phyloP scores from a whole-genome alignment of 2,329 filamentous ascomycete genomes.

The Helminthosporium solani region DNA sequence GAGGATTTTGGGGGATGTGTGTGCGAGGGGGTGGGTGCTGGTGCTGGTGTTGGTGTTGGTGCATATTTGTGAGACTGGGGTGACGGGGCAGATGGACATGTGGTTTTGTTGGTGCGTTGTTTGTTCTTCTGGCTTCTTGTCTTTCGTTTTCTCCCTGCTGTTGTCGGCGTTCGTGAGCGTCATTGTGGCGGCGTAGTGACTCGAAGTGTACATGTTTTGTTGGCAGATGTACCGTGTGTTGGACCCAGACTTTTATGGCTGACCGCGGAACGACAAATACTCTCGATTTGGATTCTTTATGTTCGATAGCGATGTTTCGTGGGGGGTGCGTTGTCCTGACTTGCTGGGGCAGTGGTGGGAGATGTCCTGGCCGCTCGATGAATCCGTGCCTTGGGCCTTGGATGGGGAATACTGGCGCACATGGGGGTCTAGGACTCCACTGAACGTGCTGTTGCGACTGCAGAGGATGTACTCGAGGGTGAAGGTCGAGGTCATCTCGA shows the following conservation, averaged over 20 bases:
- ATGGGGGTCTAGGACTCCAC: neutral
- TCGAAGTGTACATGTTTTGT: constrained; percentile 9
- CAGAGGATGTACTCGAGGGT: neutral
- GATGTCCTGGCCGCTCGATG: neutral
- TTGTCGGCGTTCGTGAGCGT: neutral
- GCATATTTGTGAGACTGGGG: neutral
- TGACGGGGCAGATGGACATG: too few relatives aligned
- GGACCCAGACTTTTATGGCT: neutral
- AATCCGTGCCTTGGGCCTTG: neutral
- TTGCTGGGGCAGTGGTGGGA: neutral
- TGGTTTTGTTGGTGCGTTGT: neutral
- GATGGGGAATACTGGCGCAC: constrained; percentile 1
- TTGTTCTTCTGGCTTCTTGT: neutral
- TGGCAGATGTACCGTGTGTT: neutral
- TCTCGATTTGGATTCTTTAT: neutral
- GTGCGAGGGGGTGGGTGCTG: neutral
- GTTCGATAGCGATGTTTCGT: neutral
- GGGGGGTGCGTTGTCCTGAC: neutral
- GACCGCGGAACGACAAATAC: neutral
- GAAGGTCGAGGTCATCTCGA: neutral
- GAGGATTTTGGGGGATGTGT: neutral
- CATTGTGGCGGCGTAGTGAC: neutral
- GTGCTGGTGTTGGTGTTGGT: neutral
- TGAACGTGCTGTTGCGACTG: neutral
- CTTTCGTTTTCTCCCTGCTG: neutral